Percentiles rank a stretch among this genome's conserved stretches.
phyloP scores from a whole-genome alignment of 2,329 filamentous ascomycete genomes.

The Stylonectria norvegica region DNA sequence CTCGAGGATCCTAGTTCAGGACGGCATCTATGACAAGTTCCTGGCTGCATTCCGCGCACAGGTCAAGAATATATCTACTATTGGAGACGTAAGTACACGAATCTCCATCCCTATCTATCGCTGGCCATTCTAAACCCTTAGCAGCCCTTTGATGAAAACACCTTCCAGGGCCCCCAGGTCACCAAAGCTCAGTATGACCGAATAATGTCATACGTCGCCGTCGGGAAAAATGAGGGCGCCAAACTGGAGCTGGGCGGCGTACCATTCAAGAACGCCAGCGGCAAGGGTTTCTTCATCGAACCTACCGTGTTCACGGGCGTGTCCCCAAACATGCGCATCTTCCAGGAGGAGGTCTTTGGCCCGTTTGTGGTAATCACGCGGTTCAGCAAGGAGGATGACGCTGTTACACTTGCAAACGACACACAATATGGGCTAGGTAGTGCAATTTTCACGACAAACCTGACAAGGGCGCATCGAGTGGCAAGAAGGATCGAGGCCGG shows the following conservation, averaged over 20 bases:
- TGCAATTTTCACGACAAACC: constrained; percentile 59
- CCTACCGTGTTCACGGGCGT: constrained; percentile 46
- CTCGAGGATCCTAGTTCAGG: constrained; percentile 66
- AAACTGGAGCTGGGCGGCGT: constrained; percentile 61
- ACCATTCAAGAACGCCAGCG: constrained; percentile 29
- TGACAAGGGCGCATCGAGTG: constrained; percentile 46
- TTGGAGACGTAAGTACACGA: too few species aligned
- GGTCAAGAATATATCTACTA: constrained; percentile 56
- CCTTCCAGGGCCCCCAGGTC: constrained; percentile 73
- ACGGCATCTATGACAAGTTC: constrained; percentile 59
- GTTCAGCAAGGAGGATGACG: constrained; percentile 43
- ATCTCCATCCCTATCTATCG: too few species aligned
- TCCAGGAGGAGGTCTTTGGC: constrained; percentile 46
- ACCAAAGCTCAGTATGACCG: constrained; percentile 68
- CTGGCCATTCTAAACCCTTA: too few species aligned
- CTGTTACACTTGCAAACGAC: constrained; percentile 44
- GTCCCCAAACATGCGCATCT: constrained; percentile 40
- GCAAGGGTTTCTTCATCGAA: constrained; percentile 45
- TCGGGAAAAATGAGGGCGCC: constrained; percentile 68
- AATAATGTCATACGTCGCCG: constrained; percentile 66
- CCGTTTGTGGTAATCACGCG: constrained; percentile 41
- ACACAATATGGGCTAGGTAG: constrained; percentile 60
- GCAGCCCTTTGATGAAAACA: constrained; percentile 65
- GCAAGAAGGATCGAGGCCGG: constrained; percentile 59
- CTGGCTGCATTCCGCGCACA: constrained; percentile 58